Conservation (phyloP, 1,284 basidiomycete species). For the Chalciporus sp. region DNA sequence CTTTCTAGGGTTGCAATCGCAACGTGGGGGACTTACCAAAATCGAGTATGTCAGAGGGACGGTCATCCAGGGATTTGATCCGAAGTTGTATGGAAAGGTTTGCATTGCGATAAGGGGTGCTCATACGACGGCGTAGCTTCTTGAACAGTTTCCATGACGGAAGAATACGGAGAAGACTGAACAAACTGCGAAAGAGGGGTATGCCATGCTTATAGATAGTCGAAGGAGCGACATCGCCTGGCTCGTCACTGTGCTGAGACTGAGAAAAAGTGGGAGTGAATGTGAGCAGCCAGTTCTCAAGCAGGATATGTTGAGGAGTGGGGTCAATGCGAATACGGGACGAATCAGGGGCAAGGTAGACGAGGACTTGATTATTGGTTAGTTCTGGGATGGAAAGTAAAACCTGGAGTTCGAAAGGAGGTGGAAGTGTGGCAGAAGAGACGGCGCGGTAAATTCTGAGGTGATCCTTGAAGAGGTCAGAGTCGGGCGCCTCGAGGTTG, state of each 20-base stretch:
- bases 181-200: conserved; percentile 74
- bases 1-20: conserved; percentile 20
- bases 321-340: conserved; percentile 67
- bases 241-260: conserved; percentile 32
- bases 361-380: conserved; percentile 68
- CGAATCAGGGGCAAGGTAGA: conserved; percentile 58
- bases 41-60: conserved; percentile 37
- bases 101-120: conserved; percentile 43
- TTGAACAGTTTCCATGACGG: conserved; percentile 74
- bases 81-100: conserved; percentile 56
- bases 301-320: conserved; percentile 63
- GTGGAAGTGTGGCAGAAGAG: conserved; percentile 44
- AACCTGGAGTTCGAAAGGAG: conserved; percentile 65
- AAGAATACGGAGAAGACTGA: conserved; percentile 66
- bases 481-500: conserved; percentile 75
- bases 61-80: conserved; percentile 42
- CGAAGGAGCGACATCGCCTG: conserved; percentile 60
- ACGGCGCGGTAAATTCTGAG: conserved; percentile 63
- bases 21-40: conserved; percentile 39
- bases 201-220: conserved; percentile 84
- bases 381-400: conserved; percentile 69
- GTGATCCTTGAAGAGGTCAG: conserved; percentile 65
- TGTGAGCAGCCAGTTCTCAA: conserved; percentile 70
- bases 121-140: conserved; percentile 53
- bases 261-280: conserved; percentile 42